Evolutionary conservation across 495 filamentous ascomycete genomes (phyloP), one percentile per base, ranked within the genome.

Genomic region (Hypoxylon fuscum): DNA sequence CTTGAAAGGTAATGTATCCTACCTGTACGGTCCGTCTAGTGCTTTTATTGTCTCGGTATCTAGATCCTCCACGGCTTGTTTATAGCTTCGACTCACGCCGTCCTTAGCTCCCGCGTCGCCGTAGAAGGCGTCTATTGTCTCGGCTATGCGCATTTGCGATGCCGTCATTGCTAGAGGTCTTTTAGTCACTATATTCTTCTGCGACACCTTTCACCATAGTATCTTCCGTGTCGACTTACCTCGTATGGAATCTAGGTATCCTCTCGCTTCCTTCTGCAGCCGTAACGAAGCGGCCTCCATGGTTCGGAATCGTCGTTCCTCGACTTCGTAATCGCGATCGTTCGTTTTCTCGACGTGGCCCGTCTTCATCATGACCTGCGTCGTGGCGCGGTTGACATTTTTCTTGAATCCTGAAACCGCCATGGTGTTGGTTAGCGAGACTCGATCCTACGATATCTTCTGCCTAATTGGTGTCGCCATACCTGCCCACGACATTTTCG

Each of bases 331-430:
- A 73, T 98, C 95, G 38, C 96, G 91, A 76, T 98, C 96, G 72
- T 92, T 97, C 1, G 95, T 98, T 76, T 94, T 90, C 75, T 98
- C 95, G 59, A 98, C 96, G 81, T 97, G 95, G 41, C 95, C 92
- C 15, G 95, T 93, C 83, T 97, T 98, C 95, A 98, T 98, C 93
- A 98, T 97, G 52, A 97, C 94, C 88, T 97, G 94, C 74, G 96
- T 97, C 76, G 93, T 96, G 59, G 95, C 94, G 76, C 95, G 91
- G 81, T 95, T 95, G 81, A 96, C 92, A 84, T 94, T 96, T 75
- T 97, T 98, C 84, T 97, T 98, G 79, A 98, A 97, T 50, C 95
- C 95, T 96, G 68, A 1, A 38, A 18, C 50, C 2, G 9, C 35
- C 1, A 43, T 2, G 5, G 37, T 23, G 43, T 43, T 3, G 14